Evolutionary conservation across 2,329 filamentous ascomycete genomes (phyloP), one percentile per base, ranked within the genome.

Genomic region (Penicillium sp.): DNA sequence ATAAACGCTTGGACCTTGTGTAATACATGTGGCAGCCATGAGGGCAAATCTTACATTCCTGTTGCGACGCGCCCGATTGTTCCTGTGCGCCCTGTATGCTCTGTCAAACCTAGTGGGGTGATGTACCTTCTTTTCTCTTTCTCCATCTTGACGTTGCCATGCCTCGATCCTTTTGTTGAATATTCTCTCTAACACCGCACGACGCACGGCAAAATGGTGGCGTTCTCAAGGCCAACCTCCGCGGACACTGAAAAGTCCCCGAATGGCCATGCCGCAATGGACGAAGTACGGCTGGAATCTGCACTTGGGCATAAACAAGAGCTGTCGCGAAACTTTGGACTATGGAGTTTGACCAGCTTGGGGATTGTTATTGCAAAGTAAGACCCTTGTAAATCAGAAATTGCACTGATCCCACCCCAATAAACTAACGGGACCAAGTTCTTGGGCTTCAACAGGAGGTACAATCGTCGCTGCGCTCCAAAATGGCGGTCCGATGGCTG

Each of bases 391-490:
- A 10, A 8, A 53, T 31, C 29, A 19, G 12, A 12, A 21, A 9
- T n/a, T 49, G 6, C 2, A 36, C 15, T 4, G 19, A 36, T 36
- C 8, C 7, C 7, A 27, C 36, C 23, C 39, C 33, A n/a, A 19
- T 12, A 23, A 21, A 42, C 53, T 62, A 45, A 59, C 49, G 21
- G 1, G 4, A 19, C 38, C 29, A 38, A 86, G 84, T 61, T 83
- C 84, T 4, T 87, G 84, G 84, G 78, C 83, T 33, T 81, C 83
- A 5, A 72, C 85, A n/a, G 84, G 83, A 19, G 84, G 84, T 3
- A 85, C 83, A 0, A 74, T 74, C 36, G 75, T 80, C 13, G 75
- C 82, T 31, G 80, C 82, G 29, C 79, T 85, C 49, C 79, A 79
- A 65, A 85, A 86, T 72, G 84, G 84, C 41, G 84, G 84, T 0